Evolutionary conservation across 192 early-diverging fungal genomes (phyloP).

Genomic region (Gigaspora rosea): DNA sequence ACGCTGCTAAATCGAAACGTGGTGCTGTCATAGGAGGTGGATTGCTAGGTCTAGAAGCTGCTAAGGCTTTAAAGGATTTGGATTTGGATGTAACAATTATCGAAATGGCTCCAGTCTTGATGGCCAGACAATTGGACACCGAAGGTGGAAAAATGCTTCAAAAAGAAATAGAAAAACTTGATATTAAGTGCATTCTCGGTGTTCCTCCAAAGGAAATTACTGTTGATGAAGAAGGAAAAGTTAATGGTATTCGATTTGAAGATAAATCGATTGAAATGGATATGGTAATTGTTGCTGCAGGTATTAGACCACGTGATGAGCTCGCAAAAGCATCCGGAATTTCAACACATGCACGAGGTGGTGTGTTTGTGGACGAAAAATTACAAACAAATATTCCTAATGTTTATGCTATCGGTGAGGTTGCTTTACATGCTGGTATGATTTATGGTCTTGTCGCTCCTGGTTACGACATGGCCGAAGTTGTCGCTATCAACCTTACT

Average conservation of each 20-base stretch:
- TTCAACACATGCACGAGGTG: conserved; percentile 52
- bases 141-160: conserved; percentile 54
- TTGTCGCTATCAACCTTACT: conserved; percentile 57
- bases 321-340: conserved; percentile 54
- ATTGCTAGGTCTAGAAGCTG: conserved; percentile 70
- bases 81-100: conserved; percentile 52
- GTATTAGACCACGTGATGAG: conserved; percentile 62
- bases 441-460: conserved; percentile 65
- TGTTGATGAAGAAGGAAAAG: conserved; percentile 40
- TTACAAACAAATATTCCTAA: conserved; percentile 46
- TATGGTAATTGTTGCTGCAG: conserved; percentile 55
- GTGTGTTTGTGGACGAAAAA: conserved; percentile 56
- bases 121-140: conserved; percentile 60
- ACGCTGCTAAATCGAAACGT: conserved; percentile 39
- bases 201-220: conserved; percentile 42
- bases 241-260: conserved; percentile 10
- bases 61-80: conserved; percentile 60
- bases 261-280: conserved; percentile 38
- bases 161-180: conserved; percentile 56
- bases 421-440: conserved; percentile 48
- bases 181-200: conserved; percentile 37
- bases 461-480: conserved; percentile 74
- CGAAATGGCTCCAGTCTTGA: conserved; percentile 52
- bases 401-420: conserved; percentile 68
- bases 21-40: conserved; percentile 70